A percentile compares a stretch with the other conserved stretches of the same genome.
phyloP scores from a whole-genome alignment of 208 protist genomes.

The Endotrypanum monterogeii region DNA sequence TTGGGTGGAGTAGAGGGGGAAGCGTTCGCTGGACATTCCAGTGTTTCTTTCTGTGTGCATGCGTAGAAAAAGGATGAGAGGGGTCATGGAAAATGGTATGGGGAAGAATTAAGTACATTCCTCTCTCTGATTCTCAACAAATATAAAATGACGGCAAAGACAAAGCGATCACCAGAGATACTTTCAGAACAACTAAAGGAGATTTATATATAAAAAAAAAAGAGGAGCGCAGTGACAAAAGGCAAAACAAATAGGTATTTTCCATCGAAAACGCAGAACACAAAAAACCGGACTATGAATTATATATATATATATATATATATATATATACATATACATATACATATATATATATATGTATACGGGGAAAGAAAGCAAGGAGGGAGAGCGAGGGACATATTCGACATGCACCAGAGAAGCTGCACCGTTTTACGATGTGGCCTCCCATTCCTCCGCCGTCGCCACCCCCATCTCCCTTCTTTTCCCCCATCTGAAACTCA shows the following conservation, averaged over 20 bases:
- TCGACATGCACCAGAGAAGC: background rate
- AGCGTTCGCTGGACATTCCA: too few species aligned
- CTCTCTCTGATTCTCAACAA: background rate
- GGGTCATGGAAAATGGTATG: background rate
- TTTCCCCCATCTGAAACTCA: background rate
- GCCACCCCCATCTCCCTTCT: background rate
- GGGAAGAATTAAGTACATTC: background rate
- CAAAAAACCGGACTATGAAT: too few species aligned
- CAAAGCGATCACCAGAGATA: slow-evolving; percentile 8
- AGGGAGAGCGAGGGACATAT: background rate
- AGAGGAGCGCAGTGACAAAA: background rate
- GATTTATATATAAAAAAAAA: background rate
- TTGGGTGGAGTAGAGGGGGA: too few species aligned
- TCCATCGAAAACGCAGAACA: slow-evolving; percentile 1
- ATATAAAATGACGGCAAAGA: slow-evolving; percentile 5
- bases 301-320: too few species aligned
- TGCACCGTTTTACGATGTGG: background rate
- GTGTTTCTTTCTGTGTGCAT: background rate
- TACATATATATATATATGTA: too few species aligned
- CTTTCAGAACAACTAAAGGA: background rate
- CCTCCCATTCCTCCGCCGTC: background rate
- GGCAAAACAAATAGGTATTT: slow-evolving; percentile 6
- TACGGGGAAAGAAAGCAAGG: background rate
- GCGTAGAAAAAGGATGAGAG: background rate
- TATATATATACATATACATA: too few species aligned